These are phyloP conservation scores for Solanum habrochaites DNA, from an alignment of 257 asterid species.

Conservation along the genomic window DNA sequence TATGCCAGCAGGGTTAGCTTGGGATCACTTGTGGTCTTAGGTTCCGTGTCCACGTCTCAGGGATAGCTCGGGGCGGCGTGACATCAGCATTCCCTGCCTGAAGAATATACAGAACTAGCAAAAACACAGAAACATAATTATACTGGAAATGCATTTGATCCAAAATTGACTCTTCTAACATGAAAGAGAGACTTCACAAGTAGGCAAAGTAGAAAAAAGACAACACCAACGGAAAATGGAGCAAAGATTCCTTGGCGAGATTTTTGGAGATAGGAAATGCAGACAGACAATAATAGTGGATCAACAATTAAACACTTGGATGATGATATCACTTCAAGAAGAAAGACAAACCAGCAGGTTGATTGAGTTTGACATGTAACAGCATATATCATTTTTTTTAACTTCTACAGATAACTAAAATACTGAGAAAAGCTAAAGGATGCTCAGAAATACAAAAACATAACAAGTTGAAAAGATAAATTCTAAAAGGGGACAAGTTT, in stretches of 20 bases:
- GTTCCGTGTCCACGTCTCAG: too few species aligned
- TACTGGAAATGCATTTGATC: background rate
- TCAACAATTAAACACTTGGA: background rate
- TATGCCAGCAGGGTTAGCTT: too few species aligned
- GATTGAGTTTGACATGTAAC: background rate
- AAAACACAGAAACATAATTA: background rate
- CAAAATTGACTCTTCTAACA: background rate
- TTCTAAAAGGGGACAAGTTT: background rate
- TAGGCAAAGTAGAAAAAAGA: background rate
- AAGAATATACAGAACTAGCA: background rate
- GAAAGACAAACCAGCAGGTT: background rate
- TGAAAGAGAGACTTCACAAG: background rate
- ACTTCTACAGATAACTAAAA: background rate
- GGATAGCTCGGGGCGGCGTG: too few species aligned
- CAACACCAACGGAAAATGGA: background rate
- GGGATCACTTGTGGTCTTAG: too few species aligned
- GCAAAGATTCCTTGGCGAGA: background rate
- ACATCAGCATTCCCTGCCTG: background rate
- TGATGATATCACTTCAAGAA: background rate
- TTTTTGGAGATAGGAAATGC: background rate
- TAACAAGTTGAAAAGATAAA: background rate
- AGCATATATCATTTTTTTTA: background rate
- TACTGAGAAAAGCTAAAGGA: background rate
- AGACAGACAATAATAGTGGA: background rate
- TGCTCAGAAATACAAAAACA: background rate